Evolutionary conservation across 352 stramenopile species (phyloP).

Genomic region (Plasmopara muralis): DNA sequence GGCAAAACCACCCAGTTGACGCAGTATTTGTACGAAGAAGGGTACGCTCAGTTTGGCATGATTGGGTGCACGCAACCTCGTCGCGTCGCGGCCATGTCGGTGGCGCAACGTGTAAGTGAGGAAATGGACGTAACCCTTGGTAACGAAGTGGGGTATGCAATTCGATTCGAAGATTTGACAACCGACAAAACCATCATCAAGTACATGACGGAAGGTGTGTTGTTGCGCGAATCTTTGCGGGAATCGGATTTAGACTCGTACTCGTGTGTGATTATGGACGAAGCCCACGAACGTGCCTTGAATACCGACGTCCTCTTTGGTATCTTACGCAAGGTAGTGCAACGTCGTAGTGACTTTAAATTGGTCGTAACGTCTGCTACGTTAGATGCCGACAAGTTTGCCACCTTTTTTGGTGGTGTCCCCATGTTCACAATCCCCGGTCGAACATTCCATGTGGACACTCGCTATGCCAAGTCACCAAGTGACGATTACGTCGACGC

Average conservation of each 20-base stretch:
- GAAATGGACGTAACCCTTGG: constrained; percentile 94
- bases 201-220: constrained; percentile 93
- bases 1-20: constrained; percentile 98
- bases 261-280: constrained; percentile 90
- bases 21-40: constrained; percentile 91
- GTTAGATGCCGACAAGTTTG: constrained; percentile 97
- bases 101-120: constrained; percentile 97
- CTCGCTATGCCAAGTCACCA: constrained; percentile 89
- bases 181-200: constrained; percentile 95
- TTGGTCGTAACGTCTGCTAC: constrained; percentile 93
- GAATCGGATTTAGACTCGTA: constrained; percentile 86
- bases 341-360: constrained; percentile 86
- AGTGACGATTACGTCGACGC: constrained; percentile 97
- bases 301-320: constrained; percentile 94
- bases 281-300: constrained; percentile 91
- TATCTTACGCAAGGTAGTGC: constrained; percentile 88
- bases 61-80: constrained; percentile 98
- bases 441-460: constrained; percentile 81
- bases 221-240: constrained; percentile 91
- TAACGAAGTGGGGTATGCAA: constrained; percentile 88
- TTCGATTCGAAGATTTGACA: constrained; percentile 93
- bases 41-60: constrained; percentile 83
- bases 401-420: constrained; percentile 94
- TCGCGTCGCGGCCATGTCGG: constrained; percentile 97
- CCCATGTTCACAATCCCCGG: constrained; percentile 97